Evolutionary conservation across 2,329 filamentous ascomycete genomes (phyloP), one percentile per base, ranked within the genome.

Genomic region (Ophiostoma tasmaniense): DNA sequence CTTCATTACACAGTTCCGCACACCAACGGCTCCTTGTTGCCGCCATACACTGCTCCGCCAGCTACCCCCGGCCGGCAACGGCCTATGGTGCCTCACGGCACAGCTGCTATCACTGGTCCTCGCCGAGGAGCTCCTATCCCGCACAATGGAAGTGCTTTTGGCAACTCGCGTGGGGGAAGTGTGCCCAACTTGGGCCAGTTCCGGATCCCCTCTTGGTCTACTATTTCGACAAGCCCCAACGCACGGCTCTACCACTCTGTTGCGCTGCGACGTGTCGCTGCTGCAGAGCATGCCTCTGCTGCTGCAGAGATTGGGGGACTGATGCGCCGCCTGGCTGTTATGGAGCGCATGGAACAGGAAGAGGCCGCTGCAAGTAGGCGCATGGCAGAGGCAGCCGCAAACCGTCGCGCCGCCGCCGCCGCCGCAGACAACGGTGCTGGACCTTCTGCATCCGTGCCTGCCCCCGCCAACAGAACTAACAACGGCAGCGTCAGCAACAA

Each of bases 161-260:
- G 61, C 6, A 64, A 37, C 61, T 10, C 61, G 7, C 61, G 61
- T 20, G 61, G 72, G 74, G 70, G 76, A 67, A 78, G 78, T 52
- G 68, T 78, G 35, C 82, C 81, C 14, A 80, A 80, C 66, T 77
- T 87, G 22, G 78, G 80, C 65, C 80, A 82, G 71, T 89, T 87
- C 77, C 83, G 84, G 73, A 82, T 87, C 69, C 82, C 84, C 10
- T 81, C 84, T 22, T 89, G 86, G 86, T 87, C 85, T 10, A 81
- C 81, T 67, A 79, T 82, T 68, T 81, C 79, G 69, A 81, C 80
- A 66, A 84, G 83, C 75, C 84, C 87, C 39, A 84, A 82, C 33
- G 82, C 83, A 14, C 82, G 86, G 17, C 85, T 87, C 74, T 89
- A 89, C 76, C 84, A 87, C 72, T 84, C 84, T 71, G 86, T 90